Percentiles rank a stretch among this genome's conserved stretches.
These are phyloP conservation scores for Penicillium subrubescens DNA, from an alignment of 495 filamentous ascomycete species.

Conservation along the genomic window DNA sequence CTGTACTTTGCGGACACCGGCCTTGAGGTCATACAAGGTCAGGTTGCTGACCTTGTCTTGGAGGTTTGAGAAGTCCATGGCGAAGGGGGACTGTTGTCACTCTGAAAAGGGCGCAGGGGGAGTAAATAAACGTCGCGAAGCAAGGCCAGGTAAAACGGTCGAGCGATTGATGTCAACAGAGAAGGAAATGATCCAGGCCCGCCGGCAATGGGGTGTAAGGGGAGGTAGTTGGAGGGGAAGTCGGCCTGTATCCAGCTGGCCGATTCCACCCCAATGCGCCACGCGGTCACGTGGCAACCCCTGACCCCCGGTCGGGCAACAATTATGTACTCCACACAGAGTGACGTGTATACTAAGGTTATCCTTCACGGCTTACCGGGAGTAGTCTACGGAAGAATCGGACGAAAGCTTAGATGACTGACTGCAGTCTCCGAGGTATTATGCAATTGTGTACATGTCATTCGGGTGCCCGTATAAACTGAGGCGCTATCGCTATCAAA, in stretches of 20 bases:
- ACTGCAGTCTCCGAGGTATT: not conserved
- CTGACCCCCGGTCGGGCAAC: slow-evolving; percentile 24
- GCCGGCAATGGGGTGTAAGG: slow-evolving; percentile 18
- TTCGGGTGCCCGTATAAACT: slow-evolving; percentile 22
- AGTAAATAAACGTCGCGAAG: slow-evolving; percentile 4
- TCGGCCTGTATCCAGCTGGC: slow-evolving; percentile 39
- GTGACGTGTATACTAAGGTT: not conserved
- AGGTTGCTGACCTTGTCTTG: slow-evolving; percentile 91
- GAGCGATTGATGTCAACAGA: slow-evolving; percentile 17
- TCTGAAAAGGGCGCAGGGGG: slow-evolving; percentile 15
- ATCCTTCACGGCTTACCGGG: slow-evolving; percentile 6
- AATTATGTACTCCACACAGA: not conserved
- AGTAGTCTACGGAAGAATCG: not conserved
- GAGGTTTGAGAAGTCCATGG: slow-evolving; percentile 84
- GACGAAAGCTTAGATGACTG: not conserved
- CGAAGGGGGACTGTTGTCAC: slow-evolving; percentile 25
- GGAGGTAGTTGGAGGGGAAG: slow-evolving; percentile 21
- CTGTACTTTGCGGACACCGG: slow-evolving; percentile 94
- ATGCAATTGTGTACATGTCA: slow-evolving; percentile 33
- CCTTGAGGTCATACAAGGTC: slow-evolving; percentile 95
- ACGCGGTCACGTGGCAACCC: slow-evolving; percentile 43
- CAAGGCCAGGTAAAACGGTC: slow-evolving; percentile 4
- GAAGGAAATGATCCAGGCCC: slow-evolving; percentile 23
- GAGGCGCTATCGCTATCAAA: slow-evolving; percentile 31
- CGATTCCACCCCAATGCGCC: slow-evolving; percentile 35